phyloP scores from a whole-genome alignment of 305 asterid species.

The Striga hermonthica region DNA sequence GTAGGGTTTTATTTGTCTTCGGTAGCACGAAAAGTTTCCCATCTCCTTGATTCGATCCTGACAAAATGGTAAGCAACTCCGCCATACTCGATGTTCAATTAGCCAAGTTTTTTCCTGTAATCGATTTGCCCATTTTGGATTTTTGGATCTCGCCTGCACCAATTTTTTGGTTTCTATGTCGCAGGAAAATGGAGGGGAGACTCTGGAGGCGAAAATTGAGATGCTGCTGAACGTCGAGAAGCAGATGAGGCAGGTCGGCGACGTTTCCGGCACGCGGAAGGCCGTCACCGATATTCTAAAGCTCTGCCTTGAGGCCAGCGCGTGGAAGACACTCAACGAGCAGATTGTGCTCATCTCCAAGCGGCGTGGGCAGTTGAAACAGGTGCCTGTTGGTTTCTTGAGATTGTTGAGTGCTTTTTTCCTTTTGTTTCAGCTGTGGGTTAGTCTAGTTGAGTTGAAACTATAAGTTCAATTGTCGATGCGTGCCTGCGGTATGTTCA shows the following conservation, averaged over 20 bases:
- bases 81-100: too few relatives aligned
- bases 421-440: too few relatives aligned
- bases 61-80: too few relatives aligned
- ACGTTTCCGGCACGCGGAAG: slow-evolving; percentile 77
- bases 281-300: slow-evolving; percentile 81
- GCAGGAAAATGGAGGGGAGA: slow-evolving; percentile 69
- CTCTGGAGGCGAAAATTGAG: slow-evolving; percentile 82
- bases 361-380: slow-evolving; percentile 98
- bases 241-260: slow-evolving; percentile 89
- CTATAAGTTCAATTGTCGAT: too few relatives aligned
- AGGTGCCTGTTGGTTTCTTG: slow-evolving; percentile 38
- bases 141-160: slow-evolving; percentile 30
- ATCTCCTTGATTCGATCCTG: too few relatives aligned
- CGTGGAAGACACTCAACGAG: slow-evolving; percentile 81
- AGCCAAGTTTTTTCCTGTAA: too few relatives aligned
- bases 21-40: too few relatives aligned
- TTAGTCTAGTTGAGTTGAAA: too few relatives aligned
- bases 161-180: slow-evolving; percentile 16
- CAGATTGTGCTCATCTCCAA: slow-evolving; percentile 87
- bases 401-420: too few relatives aligned
- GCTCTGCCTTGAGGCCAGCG: slow-evolving; percentile 88
- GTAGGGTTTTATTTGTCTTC: too few relatives aligned
- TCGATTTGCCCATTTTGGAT: too few relatives aligned
- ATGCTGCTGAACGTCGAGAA: slow-evolving; percentile 81
- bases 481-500: too few relatives aligned